A percentile compares a stretch with the other conserved stretches of the same genome.
phyloP scores from a whole-genome alignment of 768 basidiomycete genomes.

The Krasilnikovozyma curviuscula region DNA sequence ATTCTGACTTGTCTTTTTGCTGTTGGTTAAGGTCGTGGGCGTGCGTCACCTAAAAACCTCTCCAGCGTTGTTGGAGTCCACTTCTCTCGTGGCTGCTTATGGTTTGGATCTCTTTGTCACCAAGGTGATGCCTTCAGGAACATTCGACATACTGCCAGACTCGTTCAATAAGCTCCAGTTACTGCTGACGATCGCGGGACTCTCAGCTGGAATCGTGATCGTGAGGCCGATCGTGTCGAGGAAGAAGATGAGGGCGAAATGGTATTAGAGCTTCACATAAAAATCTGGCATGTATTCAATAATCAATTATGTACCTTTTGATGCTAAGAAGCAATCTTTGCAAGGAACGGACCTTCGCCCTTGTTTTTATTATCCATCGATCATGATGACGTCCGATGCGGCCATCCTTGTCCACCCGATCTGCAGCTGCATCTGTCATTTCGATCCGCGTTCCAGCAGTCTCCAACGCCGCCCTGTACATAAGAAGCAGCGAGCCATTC shows the following conservation, averaged over 20 bases:
- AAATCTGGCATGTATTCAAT: too few species aligned
- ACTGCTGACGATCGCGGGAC: constrained; percentile 53
- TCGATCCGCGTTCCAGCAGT: too few species aligned
- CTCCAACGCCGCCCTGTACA: too few species aligned
- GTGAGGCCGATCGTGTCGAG: constrained; percentile 55
- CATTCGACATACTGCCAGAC: constrained; percentile 81
- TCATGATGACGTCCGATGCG: too few species aligned
- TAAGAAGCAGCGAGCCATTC: too few species aligned
- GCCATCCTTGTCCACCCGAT: too few species aligned
- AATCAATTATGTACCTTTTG: too few species aligned
- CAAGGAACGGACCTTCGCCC: too few species aligned
- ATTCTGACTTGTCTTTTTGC: neutral
- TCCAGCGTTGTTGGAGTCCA: constrained; percentile 76
- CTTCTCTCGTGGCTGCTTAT: constrained; percentile 64
- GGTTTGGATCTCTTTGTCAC: constrained; percentile 82
- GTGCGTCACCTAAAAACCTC: constrained; percentile 52
- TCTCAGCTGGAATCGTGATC: constrained; percentile 56
- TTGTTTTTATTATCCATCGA: too few species aligned
- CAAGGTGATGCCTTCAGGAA: constrained; percentile 62
- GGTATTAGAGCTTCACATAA: constrained; percentile 17
- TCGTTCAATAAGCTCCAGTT: constrained; percentile 86
- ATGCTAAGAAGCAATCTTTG: too few species aligned
- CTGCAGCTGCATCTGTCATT: too few species aligned
- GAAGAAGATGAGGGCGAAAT: constrained; percentile 20
- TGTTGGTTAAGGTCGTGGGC: constrained; percentile 39